Evolutionary conservation across 2,329 filamentous ascomycete genomes (phyloP).

Genomic region (Cercospora zeae-maydis): DNA sequence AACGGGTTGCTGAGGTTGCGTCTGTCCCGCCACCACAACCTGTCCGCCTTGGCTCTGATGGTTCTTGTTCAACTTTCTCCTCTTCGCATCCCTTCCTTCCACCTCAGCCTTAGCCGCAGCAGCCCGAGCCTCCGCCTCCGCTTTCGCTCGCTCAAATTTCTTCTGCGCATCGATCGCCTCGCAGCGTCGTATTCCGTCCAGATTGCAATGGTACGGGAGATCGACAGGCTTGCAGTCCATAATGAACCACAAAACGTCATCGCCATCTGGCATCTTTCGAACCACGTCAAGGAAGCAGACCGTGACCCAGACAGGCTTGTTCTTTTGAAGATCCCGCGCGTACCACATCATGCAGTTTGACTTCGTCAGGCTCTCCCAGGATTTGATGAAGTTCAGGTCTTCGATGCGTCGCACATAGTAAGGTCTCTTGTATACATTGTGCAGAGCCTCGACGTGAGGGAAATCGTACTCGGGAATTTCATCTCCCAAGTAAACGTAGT

Average conservation of each 20-base stretch:
- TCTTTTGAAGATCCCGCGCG: background rate
- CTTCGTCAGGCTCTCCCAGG: conserved; percentile 2
- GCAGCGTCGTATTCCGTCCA: background rate
- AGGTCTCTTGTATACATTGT: conserved; percentile 2
- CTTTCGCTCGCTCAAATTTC: background rate
- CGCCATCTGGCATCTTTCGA: background rate
- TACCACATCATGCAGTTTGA: conserved; percentile 5
- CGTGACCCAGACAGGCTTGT: background rate
- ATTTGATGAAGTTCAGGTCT: conserved; percentile 1
- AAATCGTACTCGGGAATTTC: background rate
- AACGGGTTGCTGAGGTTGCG: background rate
- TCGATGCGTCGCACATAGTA: conserved; percentile 4
- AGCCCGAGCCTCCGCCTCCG: background rate
- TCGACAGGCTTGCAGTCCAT: background rate
- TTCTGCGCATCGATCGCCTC: background rate
- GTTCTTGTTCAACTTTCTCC: background rate
- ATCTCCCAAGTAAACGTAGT: background rate
- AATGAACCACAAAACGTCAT: background rate
- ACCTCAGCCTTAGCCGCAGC: background rate
- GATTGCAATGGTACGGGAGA: background rate
- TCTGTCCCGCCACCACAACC: background rate
- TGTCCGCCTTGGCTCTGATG: background rate
- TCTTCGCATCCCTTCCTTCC: background rate
- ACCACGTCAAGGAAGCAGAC: background rate
- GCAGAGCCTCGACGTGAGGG: background rate